These are phyloP conservation scores for Auxenochlorella protothecoides DNA, from an alignment of 139 green algal species.

Conservation along the genomic window DNA sequence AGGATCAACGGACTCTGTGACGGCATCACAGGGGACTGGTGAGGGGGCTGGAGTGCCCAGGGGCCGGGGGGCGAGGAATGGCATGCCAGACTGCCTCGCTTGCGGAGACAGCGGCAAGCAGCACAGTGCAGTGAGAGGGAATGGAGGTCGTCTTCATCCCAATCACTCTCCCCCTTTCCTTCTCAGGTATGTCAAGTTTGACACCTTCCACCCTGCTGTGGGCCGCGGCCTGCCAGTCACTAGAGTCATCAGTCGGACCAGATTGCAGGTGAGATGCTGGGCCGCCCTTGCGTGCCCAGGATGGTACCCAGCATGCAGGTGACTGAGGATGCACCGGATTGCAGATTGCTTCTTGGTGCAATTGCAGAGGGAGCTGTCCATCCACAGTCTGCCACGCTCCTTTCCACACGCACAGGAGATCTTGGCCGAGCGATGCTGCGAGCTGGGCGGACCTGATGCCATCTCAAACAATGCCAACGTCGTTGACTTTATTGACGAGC, in stretches of 20 bases:
- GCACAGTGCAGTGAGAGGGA: too few species aligned
- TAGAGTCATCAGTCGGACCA: conserved; percentile 80
- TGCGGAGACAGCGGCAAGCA: too few species aligned
- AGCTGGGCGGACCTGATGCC: conserved; percentile 30
- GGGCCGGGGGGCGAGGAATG: too few species aligned
- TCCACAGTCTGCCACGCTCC: too few species aligned
- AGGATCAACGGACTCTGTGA: conserved; percentile 84
- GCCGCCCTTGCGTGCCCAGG: too few species aligned
- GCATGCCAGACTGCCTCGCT: too few species aligned
- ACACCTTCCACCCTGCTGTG: conserved; percentile 89
- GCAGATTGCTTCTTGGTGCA: too few species aligned
- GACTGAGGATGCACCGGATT: too few species aligned
- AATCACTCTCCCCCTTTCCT: neutral
- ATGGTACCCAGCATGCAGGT: too few species aligned
- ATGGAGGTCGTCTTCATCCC: too few species aligned
- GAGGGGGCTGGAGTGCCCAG: neutral
- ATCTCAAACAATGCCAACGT: conserved; percentile 55
- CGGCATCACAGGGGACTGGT: conserved; percentile 83
- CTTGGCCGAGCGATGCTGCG: conserved; percentile 38
- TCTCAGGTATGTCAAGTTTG: conserved; percentile 93
- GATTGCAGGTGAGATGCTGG: conserved; percentile 30
- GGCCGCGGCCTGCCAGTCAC: conserved; percentile 84
- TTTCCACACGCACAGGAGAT: conserved; percentile 30
- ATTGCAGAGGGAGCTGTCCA: too few species aligned
- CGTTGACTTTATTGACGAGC: conserved; percentile 38